Evolutionary conservation across 441 rosid species (phyloP), one percentile per base, ranked within the genome.

Genomic region (Erodium moschatum): DNA sequence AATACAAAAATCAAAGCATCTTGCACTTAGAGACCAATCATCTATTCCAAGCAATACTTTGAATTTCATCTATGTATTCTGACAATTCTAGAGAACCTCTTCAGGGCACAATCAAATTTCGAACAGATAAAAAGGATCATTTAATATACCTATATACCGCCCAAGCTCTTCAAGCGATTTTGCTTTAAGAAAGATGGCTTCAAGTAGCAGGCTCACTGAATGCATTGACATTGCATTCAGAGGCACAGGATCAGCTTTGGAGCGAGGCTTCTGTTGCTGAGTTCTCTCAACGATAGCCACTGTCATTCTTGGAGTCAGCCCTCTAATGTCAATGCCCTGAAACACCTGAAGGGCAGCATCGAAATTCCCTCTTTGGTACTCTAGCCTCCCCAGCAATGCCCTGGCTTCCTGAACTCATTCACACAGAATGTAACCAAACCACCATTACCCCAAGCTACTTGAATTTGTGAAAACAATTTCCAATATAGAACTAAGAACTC

Each of bases 281-380:
- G 76, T 85, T 80, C 85, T 85, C 79, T 83, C 87, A 19, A 67
- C 75, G 54, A 94, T 87, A 64, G 97, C 91, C 69, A 71, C 80
- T 24, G 70, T 78, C 82, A 94, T 88, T 81, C 90, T 84, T 1
- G 94, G 88, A 68, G 81, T 75, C 72, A 91, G 86, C 67, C 75
- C 79, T 72, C 69, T 83, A 67, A 85, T 77, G 68, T 94, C 97
- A 68, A 94, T 94, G 38, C 98, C 97, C 69, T 81, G 96, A 74
- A 89, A 88, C 38, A 94, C 97, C 79, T 91, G 97, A 81, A 94
- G 90, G 35, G 98, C 96, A n/a, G 96, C 98, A 73, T 87, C 97
- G 68, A 84, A 89, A 74, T 88, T 91, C 58, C 97, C 92, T 84
- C 85, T 86, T 81, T 87, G 97, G 75, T 82, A 89, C 73, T 91